Conservation (phyloP, 2,329 filamentous ascomycete species). For the Colletotrichum acutatum region DNA sequence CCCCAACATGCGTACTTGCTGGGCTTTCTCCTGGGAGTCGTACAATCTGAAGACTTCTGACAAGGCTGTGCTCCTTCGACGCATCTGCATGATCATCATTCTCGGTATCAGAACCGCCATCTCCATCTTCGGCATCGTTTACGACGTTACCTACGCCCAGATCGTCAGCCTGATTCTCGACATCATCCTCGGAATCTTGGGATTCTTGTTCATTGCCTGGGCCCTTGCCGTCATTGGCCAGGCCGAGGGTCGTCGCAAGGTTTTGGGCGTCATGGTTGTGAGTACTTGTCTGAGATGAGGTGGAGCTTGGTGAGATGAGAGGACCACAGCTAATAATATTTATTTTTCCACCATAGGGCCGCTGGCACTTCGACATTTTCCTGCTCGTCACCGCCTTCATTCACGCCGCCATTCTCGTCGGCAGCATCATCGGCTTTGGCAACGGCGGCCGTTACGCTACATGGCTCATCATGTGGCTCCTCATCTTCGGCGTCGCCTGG, state of each 20-base stretch:
- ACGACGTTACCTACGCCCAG: neutral
- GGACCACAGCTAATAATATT: neutral
- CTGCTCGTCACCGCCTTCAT: constrained; percentile 15
- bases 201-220: constrained; percentile 30
- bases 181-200: constrained; percentile 14
- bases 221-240: constrained; percentile 26
- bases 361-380: constrained; percentile 26
- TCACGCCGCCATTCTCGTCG: constrained; percentile 12
- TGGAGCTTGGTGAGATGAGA: neutral
- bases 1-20: constrained; percentile 30
- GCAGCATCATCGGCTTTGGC: constrained; percentile 18
- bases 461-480: constrained; percentile 31
- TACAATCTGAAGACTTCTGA: constrained; percentile 26
- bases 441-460: neutral
- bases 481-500: constrained; percentile 31
- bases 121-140: constrained; percentile 13
- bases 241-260: constrained; percentile 26
- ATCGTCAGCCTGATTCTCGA: constrained; percentile 16
- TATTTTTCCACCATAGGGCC: neutral
- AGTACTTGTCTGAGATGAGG: neutral
- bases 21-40: constrained; percentile 28
- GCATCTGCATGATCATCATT: constrained; percentile 29
- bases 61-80: constrained; percentile 16
- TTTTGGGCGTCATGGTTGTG: constrained; percentile 24
- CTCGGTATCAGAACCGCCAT: constrained; percentile 23